These are phyloP conservation scores for Cryptococcus sp. DNA, from an alignment of 1,284 basidiomycete genomes.

Conservation along the genomic window DNA sequence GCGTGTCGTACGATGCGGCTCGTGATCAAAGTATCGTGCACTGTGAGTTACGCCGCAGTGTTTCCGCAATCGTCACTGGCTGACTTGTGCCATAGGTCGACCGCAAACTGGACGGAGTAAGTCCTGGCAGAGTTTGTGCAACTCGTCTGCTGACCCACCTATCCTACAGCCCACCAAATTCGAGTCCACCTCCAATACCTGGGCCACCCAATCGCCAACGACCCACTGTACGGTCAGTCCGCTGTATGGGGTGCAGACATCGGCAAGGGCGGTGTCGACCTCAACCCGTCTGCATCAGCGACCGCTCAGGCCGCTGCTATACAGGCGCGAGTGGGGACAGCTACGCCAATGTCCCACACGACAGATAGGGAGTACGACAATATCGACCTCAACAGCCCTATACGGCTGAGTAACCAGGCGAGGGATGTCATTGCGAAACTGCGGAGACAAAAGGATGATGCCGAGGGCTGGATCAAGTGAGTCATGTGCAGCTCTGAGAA, in stretches of 20 bases:
- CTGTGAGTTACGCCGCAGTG: conserved; percentile 57
- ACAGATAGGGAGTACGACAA: conserved; percentile 44
- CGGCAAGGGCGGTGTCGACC: conserved; percentile 79
- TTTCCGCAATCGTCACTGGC: not conserved
- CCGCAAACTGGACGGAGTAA: conserved; percentile 83
- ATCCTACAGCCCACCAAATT: conserved; percentile 75
- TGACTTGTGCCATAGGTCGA: conserved; percentile 55
- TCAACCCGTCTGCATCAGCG: conserved; percentile 52
- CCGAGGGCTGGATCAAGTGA: conserved; percentile 76
- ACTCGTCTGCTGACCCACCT: conserved; percentile 9
- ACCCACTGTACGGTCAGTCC: conserved; percentile 75
- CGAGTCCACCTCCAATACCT: conserved; percentile 95
- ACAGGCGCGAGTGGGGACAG: conserved; percentile 27
- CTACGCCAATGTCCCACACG: conserved; percentile 29
- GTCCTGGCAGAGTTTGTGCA: conserved; percentile 40
- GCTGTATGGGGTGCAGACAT: conserved; percentile 76
- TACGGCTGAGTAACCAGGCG: conserved; percentile 76
- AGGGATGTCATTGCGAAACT: conserved; percentile 79
- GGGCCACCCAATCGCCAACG: conserved; percentile 89
- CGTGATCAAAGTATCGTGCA: conserved; percentile 84
- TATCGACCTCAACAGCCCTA: conserved; percentile 85
- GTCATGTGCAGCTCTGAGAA: conserved; percentile 5
- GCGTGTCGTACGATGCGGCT: conserved; percentile 75
- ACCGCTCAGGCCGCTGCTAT: conserved; percentile 15
- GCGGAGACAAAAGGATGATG: conserved; percentile 85